Base-by-base conservation (phyloP, 1,139 yeast genomes). In the Kazachstania sp. region DNA sequence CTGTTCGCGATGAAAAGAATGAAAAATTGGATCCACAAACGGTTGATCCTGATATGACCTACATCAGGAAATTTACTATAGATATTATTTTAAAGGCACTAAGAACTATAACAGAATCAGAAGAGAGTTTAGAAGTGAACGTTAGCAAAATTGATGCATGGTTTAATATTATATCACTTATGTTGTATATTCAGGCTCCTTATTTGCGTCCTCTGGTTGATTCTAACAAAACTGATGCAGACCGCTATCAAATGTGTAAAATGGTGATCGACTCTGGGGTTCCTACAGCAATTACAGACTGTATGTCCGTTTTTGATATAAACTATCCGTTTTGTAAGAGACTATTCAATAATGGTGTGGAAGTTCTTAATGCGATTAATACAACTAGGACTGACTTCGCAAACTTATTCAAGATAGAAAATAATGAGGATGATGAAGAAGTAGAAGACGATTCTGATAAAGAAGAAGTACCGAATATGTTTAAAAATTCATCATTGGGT, bases 401-500 rank as follows among this genome's bases (percentile, higher is more conserved):
- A 41, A 81, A 78, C 1, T 64, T 72, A 7, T 80, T 84, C 55
- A 78, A 75, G 47, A 73, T 75, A 9, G 76, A 70, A 37, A 68
- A 67, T n/a, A 78, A 71, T 30, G 86, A 81, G 31, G 85, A 78
- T 42, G 84, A 81, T 36, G 83, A 75, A 44, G 75, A 74, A 13
- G 79, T 70, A n/a, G 79, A 72, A 5, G 94, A 82, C 39, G 86
- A 79, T 32, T 71, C 74, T 36, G 79, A 74, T 34, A 72, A 78
- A 44, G 94, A 85, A 44, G 95, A 86, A 47, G 78, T 88, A 0
- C 90, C 95, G 0, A 95, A 88, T 61, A 71, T 90, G 59, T 82
- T 88, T 65, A 73, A 83, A 45, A 87, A 90, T 61, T 88, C 97
- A 0, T 86, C 97, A 0, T 72, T 90, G 45, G 97, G 97, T 2